Evolutionary conservation across 352 stramenopile genomes (phyloP).

Genomic region (Phytophthora brassicae): DNA sequence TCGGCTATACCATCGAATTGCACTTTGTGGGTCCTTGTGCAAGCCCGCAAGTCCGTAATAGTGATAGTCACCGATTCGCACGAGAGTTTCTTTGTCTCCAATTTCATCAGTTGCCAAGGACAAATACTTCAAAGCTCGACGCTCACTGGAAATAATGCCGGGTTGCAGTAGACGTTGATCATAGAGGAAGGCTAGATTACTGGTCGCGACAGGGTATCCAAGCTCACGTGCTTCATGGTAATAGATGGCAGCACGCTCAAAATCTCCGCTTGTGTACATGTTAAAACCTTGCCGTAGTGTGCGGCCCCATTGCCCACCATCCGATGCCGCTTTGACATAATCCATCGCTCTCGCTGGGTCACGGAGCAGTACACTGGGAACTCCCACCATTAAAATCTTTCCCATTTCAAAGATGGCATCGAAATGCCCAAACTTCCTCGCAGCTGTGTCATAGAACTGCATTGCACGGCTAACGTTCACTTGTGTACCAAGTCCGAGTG

Average conservation of each 20-base stretch:
- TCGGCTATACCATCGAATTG: conserved; percentile 70
- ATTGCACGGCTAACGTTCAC: conserved; percentile 62
- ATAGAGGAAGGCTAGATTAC: conserved; percentile 80
- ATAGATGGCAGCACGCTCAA: conserved; percentile 41
- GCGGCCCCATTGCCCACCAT: conserved; percentile 64
- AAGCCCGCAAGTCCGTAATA: conserved; percentile 70
- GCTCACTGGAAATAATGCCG: conserved; percentile 28
- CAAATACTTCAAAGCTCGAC: conserved; percentile 46
- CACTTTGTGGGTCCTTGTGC: conserved; percentile 27
- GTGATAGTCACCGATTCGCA: conserved; percentile 76
- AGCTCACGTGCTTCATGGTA: conserved; percentile 73
- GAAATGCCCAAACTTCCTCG: conserved; percentile 82
- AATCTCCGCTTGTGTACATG: conserved; percentile 46
- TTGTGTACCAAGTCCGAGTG: conserved; percentile 55
- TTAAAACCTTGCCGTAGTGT: conserved; percentile 67
- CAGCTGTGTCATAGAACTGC: conserved; percentile 60
- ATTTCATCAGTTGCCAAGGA: conserved; percentile 35
- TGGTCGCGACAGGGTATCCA: conserved; percentile 62
- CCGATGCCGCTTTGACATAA: conserved; percentile 64
- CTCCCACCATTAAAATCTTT: conserved; percentile 49
- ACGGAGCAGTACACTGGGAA: conserved; percentile 24
- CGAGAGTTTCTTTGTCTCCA: conserved; percentile 56
- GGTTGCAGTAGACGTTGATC: conserved; percentile 46
- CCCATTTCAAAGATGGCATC: conserved; percentile 79
- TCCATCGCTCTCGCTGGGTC: conserved; percentile 31